Conservation (phyloP, 495 filamentous ascomycete genomes). For the Glutinoglossum americanum region DNA sequence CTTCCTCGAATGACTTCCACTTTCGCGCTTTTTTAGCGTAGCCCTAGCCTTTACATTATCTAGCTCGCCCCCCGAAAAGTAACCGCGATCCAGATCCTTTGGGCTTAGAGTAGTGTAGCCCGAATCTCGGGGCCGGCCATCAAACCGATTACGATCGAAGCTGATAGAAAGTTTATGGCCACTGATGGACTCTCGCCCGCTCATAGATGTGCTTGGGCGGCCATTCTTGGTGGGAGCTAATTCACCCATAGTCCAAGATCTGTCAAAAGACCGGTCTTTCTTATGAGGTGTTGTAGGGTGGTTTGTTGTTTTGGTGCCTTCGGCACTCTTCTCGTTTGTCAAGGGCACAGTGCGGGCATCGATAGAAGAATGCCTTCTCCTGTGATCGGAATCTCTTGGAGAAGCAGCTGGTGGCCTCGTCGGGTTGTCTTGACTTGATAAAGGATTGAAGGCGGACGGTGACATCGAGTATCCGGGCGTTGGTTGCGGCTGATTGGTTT, state of each 20-base stretch:
- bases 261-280: constrained; percentile 75
- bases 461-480: constrained; percentile 7
- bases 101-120: constrained; percentile 1
- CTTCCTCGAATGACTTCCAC: constrained; percentile 34
- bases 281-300: constrained; percentile 27
- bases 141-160: not conserved
- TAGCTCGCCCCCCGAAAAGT: constrained; percentile 77
- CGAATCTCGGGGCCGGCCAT: not conserved
- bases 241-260: constrained; percentile 63
- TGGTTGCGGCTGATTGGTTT: constrained; percentile 7
- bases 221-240: constrained; percentile 4
- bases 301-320: not conserved
- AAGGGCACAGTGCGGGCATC: constrained; percentile 30
- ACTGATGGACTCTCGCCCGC: not conserved
- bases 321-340: constrained; percentile 1
- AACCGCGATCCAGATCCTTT: constrained; percentile 62
- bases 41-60: constrained; percentile 51
- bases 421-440: constrained; percentile 31
- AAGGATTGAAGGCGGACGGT: constrained; percentile 22
- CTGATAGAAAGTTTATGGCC: not conserved
- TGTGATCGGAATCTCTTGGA: constrained; percentile 63
- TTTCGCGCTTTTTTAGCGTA: constrained; percentile 58
- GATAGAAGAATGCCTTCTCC: constrained; percentile 69
- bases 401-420: constrained; percentile 53
- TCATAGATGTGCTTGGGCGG: not conserved